Conservation (phyloP, 208 protist genomes). For the Phytomonas francai region DNA sequence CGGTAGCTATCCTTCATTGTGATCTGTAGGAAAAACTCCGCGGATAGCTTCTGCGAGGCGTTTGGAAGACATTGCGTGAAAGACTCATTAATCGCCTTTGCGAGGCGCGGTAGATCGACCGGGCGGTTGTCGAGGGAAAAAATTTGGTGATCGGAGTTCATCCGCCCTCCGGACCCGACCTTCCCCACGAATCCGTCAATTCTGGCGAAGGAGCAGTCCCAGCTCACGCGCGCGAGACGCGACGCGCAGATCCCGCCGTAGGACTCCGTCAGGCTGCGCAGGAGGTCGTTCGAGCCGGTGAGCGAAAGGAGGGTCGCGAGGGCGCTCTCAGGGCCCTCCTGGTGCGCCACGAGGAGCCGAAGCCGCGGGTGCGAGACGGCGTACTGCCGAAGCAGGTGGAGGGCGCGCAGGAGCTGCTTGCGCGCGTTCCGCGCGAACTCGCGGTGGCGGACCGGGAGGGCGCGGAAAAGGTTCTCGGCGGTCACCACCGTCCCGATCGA, state of each 20-base stretch:
- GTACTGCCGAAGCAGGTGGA: constrained; percentile 72
- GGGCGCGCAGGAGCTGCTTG: constrained; percentile 48
- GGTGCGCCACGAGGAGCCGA: constrained; percentile 54
- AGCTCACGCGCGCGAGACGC: constrained; percentile 47
- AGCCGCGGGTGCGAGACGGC: constrained; percentile 76
- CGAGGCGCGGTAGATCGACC: constrained; percentile 66
- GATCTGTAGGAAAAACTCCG: constrained; percentile 69
- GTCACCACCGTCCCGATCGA: constrained; percentile 74
- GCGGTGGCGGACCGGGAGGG: constrained; percentile 84
- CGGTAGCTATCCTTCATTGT: constrained; percentile 17
- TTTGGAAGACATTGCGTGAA: constrained; percentile 68
- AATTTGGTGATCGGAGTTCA: constrained; percentile 60
- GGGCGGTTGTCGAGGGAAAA: constrained; percentile 72
- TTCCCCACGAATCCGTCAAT: constrained; percentile 61
- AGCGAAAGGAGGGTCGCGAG: constrained; percentile 57
- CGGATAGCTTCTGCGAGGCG: constrained; percentile 50
- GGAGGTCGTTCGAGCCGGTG: constrained; percentile 53
- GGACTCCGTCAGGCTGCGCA: constrained; percentile 58
- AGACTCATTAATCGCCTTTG: constrained; percentile 65
- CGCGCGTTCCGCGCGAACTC: constrained; percentile 82
- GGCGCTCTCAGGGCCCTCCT: constrained; percentile 29
- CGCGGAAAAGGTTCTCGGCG: constrained; percentile 64
- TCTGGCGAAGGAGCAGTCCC: constrained; percentile 45
- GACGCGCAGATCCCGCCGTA: constrained; percentile 68
- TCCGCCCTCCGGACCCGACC: constrained; percentile 33